A percentile compares a stretch with the other conserved stretches of the same genome.
Conservation (phyloP, 345 rosid species). For the Populus alba region DNA sequence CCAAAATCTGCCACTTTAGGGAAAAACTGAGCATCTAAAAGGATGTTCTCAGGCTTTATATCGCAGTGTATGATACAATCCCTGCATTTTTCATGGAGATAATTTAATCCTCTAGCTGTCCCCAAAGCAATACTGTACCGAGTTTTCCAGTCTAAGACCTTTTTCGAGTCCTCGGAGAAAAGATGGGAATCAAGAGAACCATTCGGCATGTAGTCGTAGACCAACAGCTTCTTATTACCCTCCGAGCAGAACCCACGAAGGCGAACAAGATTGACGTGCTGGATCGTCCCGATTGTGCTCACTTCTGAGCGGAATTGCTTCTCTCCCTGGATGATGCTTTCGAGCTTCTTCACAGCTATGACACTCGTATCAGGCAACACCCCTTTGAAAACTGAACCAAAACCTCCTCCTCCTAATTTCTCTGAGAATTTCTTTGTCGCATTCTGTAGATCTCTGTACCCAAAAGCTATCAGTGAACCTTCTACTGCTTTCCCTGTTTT, state of each 20-base stretch:
- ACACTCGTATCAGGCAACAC: constrained; percentile 53
- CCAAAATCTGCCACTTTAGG: constrained; percentile 91
- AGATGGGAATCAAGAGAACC: constrained; percentile 66
- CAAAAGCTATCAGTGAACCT: constrained; percentile 66
- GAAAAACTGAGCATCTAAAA: constrained; percentile 56
- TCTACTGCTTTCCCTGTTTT: constrained; percentile 37
- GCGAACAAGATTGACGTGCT: constrained; percentile 73
- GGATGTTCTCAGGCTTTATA: constrained; percentile 84
- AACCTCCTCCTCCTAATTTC: constrained; percentile 80
- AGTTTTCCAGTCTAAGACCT: constrained; percentile 49
- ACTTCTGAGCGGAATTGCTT: constrained; percentile 85
- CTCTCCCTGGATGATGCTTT: constrained; percentile 75
- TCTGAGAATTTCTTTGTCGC: constrained; percentile 78
- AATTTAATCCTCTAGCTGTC: constrained; percentile 71
- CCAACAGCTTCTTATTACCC: constrained; percentile 57
- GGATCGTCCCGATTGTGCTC: constrained; percentile 69
- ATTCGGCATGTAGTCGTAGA: no score
- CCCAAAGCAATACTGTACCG: constrained; percentile 72
- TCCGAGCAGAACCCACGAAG: constrained; percentile 86
- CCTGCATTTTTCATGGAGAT: constrained; percentile 79
- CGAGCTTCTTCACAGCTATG: constrained; percentile 82
- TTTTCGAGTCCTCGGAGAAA: constrained; percentile 31
- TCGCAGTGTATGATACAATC: constrained; percentile 90
- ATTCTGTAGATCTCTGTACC: constrained; percentile 55
- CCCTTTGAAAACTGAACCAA: constrained; percentile 90